These are phyloP conservation scores for Dalbergia cochinchinensis DNA, from an alignment of 306 rosid genomes.

Conservation along the genomic window DNA sequence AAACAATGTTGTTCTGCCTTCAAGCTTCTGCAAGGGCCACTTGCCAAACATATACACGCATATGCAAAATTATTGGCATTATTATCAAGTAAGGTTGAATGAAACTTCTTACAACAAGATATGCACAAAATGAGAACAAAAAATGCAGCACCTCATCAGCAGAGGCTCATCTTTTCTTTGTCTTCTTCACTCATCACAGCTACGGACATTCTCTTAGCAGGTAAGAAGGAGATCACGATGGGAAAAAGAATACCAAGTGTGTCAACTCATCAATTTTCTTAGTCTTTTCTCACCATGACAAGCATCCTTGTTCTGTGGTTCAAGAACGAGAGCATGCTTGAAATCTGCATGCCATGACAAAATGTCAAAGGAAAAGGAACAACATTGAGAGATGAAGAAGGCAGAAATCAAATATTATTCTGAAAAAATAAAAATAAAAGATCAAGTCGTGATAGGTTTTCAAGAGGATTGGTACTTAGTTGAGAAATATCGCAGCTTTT, in stretches of 20 bases:
- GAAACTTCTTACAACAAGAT: slow-evolving; percentile 42
- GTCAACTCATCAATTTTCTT: slow-evolving; percentile 61
- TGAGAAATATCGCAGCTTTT: slow-evolving; percentile 14
- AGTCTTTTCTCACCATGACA: slow-evolving; percentile 65
- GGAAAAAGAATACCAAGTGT: not conserved
- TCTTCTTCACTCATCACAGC: not conserved
- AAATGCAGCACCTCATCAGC: slow-evolving; percentile 25
- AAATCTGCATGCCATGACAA: slow-evolving; percentile 59
- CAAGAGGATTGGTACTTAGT: not conserved
- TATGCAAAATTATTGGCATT: not conserved
- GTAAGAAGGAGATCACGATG: not conserved
- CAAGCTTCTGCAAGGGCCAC: not conserved
- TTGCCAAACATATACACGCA: not conserved
- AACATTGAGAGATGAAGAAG: not conserved
- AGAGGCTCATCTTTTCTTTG: not conserved
- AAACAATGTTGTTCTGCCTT: no score
- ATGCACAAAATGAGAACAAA: slow-evolving; percentile 35
- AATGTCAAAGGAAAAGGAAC: not conserved
- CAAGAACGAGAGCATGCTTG: slow-evolving; percentile 76
- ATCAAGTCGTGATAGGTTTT: not conserved
- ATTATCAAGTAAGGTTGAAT: not conserved
- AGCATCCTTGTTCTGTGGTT: slow-evolving; percentile 75
- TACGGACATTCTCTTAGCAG: not conserved
- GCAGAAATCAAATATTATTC: not conserved
- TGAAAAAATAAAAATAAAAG: not conserved